phyloP scores from a whole-genome alignment of 129 eudicot genomes.

The Artemisia argyi region DNA sequence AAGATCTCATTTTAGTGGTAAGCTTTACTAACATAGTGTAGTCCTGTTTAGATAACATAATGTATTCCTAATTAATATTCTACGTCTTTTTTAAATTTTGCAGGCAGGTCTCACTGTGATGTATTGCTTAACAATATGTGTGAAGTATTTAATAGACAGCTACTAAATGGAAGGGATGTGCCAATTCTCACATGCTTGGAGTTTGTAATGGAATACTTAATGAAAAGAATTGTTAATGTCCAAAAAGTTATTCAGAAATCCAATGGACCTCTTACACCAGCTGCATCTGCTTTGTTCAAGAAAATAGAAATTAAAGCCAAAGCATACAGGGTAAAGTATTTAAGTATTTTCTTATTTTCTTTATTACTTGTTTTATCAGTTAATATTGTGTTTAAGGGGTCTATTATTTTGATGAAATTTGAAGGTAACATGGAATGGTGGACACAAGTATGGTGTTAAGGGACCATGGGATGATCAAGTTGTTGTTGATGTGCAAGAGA shows the following conservation, averaged over 20 bases:
- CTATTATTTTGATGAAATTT: no score
- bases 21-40: not conserved
- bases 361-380: not conserved
- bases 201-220: not conserved
- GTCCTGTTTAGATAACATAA: no score
- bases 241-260: not conserved
- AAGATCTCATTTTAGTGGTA: not conserved
- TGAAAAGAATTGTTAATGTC: not conserved
- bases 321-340: not conserved
- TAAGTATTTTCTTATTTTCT: no score
- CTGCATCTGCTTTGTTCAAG: not conserved
- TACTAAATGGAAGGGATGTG: not conserved
- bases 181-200: not conserved
- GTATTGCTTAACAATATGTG: not conserved
- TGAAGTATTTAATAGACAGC: not conserved
- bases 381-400: no score
- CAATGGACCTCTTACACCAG: no score
- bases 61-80: no score
- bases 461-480: not conserved
- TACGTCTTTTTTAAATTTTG: not conserved
- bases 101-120: not conserved
- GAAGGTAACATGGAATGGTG: not conserved
- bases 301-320: not conserved
- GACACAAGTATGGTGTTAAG: not conserved
- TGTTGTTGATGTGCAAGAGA: not conserved